These are phyloP conservation scores for Arxiozyma telluris DNA, from an alignment of 1,139 yeast species.

Conservation along the genomic window DNA sequence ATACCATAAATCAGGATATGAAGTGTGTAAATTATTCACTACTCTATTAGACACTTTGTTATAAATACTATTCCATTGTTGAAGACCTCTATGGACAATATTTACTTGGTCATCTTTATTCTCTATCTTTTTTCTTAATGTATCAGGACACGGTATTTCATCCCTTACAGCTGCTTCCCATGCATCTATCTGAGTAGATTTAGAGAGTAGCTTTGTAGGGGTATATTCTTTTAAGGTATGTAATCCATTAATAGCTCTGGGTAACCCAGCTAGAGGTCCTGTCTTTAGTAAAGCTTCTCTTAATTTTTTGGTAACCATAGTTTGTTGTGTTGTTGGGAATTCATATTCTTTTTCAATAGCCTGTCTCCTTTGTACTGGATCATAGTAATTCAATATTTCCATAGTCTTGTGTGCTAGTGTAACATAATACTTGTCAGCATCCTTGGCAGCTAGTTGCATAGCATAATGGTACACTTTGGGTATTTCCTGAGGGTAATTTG, in stretches of 20 bases:
- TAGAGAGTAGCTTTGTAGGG: slow-evolving; percentile 39
- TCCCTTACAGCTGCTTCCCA: slow-evolving; percentile 18
- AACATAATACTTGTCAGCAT: slow-evolving; percentile 14
- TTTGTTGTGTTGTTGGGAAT: slow-evolving; percentile 19
- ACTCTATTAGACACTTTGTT: slow-evolving; percentile 66
- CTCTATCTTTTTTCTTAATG: slow-evolving; percentile 6
- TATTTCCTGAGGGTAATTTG: slow-evolving; percentile 74
- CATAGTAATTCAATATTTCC: slow-evolving; percentile 11
- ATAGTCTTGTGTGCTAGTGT: slow-evolving; percentile 17
- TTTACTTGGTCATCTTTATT: slow-evolving; percentile 9
- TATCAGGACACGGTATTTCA: slow-evolving; percentile 10
- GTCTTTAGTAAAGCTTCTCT: slow-evolving; percentile 73
- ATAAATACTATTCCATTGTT: slow-evolving; percentile 71
- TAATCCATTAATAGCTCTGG: slow-evolving; percentile 74
- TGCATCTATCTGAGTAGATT: slow-evolving; percentile 15
- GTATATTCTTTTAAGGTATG: slow-evolving; percentile 57
- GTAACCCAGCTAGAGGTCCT: slow-evolving; percentile 73
- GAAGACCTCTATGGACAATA: slow-evolving; percentile 36
- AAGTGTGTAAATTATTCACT: slow-evolving; percentile 53
- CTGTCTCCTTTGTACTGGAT: slow-evolving; percentile 2
- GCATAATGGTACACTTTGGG: slow-evolving; percentile 72
- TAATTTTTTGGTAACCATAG: slow-evolving; percentile 44
- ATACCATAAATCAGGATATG: slow-evolving; percentile 81
- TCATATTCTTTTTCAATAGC: slow-evolving; percentile 17
- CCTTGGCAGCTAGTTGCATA: slow-evolving; percentile 40